These are phyloP conservation scores for Trichoderma breve DNA, from an alignment of 2,329 filamentous ascomycete genomes.

Conservation along the genomic window DNA sequence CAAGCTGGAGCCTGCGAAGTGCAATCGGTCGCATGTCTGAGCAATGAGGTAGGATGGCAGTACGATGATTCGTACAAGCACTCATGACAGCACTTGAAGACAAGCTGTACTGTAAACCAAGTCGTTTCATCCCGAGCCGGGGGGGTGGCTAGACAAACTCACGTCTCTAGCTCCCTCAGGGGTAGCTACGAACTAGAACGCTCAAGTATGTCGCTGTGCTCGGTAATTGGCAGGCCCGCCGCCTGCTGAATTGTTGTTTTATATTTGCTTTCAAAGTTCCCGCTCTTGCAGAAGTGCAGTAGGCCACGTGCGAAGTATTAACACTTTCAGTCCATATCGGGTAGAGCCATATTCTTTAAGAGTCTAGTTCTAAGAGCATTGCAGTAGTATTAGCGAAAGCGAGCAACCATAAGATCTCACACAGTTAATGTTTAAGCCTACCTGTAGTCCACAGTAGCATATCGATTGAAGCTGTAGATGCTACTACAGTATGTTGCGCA, in stretches of 20 bases:
- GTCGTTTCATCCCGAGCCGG: constrained; percentile 21
- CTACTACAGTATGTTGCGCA: constrained; percentile 21
- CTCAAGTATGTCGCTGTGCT: constrained; percentile 12
- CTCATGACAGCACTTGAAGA: not conserved
- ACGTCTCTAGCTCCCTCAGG: constrained; percentile 14
- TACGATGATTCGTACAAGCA: not conserved
- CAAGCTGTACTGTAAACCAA: not conserved
- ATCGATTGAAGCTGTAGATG: not conserved
- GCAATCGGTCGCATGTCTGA: not conserved
- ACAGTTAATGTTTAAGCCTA: not conserved
- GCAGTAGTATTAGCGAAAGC: not conserved
- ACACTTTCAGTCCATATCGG: not conserved
- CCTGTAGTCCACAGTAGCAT: not conserved
- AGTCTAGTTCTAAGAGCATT: not conserved
- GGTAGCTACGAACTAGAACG: constrained; percentile 16
- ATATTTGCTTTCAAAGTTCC: not conserved
- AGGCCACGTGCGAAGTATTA: not conserved
- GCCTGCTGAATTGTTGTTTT: constrained; percentile 8
- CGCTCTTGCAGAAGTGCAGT: not conserved
- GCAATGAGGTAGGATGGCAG: not conserved
- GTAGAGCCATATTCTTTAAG: not conserved
- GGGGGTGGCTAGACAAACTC: constrained; percentile 19
- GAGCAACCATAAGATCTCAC: not conserved
- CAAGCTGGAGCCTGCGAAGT: not conserved
- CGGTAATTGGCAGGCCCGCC: constrained; percentile 20